Evolutionary conservation across 805 yeast genomes (phyloP).

Genomic region (Scheffersomyces ergatensis): DNA sequence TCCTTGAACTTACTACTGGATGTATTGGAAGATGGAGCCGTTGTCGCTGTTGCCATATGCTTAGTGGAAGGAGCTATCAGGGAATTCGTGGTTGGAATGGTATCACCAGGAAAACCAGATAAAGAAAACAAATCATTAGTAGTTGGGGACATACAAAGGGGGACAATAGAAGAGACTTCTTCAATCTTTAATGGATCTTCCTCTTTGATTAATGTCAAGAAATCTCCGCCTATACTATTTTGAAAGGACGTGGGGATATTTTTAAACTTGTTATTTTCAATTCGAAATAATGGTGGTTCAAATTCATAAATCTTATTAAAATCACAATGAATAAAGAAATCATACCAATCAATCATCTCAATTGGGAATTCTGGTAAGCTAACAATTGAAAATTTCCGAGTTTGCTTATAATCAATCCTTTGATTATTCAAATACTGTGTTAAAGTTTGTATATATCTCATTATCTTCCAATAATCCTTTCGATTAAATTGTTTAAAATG

Average conservation of each 20-base stretch:
- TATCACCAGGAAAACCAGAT: not conserved
- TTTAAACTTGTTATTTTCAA: not conserved
- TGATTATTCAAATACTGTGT: not conserved
- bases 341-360: not conserved
- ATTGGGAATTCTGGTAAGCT: not conserved
- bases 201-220: no score
- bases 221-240: no score
- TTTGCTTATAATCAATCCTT: not conserved
- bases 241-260: no score
- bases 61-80: no score
- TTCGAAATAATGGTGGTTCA: not conserved
- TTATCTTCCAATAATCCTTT: not conserved
- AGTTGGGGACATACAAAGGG: no score
- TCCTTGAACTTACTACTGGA: not conserved
- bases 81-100: not conserved
- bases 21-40: not conserved
- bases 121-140: not conserved
- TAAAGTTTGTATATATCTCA: not conserved
- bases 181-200: no score
- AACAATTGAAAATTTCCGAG: not conserved
- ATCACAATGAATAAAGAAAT: not conserved
- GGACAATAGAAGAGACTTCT: no score
- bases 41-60: no score
- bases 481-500: not conserved
- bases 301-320: slow-evolving; percentile 1